A percentile compares a stretch with the other conserved stretches of the same genome.
These are phyloP conservation scores for Beauveria sp. DNA, from an alignment of 2,329 filamentous ascomycete genomes.

Conservation along the genomic window DNA sequence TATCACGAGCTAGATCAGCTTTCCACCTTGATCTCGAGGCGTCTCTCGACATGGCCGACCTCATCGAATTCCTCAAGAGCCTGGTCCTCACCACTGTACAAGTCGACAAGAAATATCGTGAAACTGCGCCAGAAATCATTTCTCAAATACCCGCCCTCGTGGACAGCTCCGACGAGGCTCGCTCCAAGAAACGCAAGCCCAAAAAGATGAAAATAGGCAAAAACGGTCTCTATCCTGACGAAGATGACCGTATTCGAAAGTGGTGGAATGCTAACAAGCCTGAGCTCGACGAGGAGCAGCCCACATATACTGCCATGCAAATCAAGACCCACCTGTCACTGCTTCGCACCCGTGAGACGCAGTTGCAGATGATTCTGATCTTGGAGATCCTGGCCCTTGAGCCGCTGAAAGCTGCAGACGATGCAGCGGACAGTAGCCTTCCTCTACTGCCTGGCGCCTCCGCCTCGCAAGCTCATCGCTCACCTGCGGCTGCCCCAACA, in stretches of 20 bases:
- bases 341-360: conserved; percentile 67
- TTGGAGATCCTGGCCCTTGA: conserved; percentile 70
- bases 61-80: conserved; percentile 61
- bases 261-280: conserved; percentile 63
- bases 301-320: conserved; percentile 39
- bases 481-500: conserved; percentile 19
- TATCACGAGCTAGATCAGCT: conserved; percentile 65
- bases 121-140: conserved; percentile 57
- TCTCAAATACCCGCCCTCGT: conserved; percentile 46
- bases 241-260: conserved; percentile 54
- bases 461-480: conserved; percentile 23
- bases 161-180: conserved; percentile 45
- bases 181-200: conserved; percentile 42
- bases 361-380: conserved; percentile 72
- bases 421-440: conserved; percentile 37
- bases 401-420: conserved; percentile 35
- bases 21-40: conserved; percentile 58
- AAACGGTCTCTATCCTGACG: conserved; percentile 59
- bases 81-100: conserved; percentile 59
- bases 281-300: conserved; percentile 41
- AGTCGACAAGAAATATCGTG: conserved; percentile 75
- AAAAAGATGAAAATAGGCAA: conserved; percentile 62
- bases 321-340: conserved; percentile 56
- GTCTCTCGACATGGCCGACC: conserved; percentile 51
- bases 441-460: conserved; percentile 35